phyloP scores from a whole-genome alignment of 148 eudicot genomes.

The Cornus kousa region DNA sequence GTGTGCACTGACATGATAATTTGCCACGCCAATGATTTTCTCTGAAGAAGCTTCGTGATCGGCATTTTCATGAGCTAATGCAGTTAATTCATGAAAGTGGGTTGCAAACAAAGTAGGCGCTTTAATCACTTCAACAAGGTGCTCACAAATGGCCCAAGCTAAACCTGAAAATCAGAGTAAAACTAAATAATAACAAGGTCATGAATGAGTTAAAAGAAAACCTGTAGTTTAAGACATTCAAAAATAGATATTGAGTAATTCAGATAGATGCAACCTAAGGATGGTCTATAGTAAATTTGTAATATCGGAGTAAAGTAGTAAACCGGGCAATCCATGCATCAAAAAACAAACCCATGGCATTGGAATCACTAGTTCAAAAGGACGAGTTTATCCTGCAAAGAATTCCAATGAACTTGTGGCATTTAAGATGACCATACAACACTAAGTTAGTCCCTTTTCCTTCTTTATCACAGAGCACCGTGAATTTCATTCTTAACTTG shows the following conservation, averaged over 20 bases:
- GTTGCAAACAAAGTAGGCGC: constrained; percentile 99
- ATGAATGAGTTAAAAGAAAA: not conserved
- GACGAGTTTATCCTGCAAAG: not conserved
- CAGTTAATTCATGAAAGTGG: constrained; percentile 98
- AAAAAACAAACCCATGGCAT: not conserved
- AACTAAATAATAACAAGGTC: not conserved
- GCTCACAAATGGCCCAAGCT: constrained; percentile 99
- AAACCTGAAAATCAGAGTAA: constrained; percentile 53
- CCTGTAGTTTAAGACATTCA: not conserved
- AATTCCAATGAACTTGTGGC: not conserved
- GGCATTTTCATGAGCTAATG: constrained; percentile 63
- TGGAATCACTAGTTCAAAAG: not conserved
- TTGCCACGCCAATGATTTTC: constrained; percentile 63
- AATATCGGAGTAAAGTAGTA: not conserved
- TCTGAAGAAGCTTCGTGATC: constrained; percentile 38
- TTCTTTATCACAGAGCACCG: not conserved
- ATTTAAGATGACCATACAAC: not conserved
- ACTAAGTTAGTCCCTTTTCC: not conserved
- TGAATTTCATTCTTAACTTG: not conserved
- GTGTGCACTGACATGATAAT: constrained; percentile 98
- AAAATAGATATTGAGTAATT: not conserved
- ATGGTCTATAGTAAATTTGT: not conserved
- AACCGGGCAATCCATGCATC: not conserved
- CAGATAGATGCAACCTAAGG: not conserved
- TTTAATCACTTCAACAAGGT: constrained; percentile 79